phyloP scores from a whole-genome alignment of 345 rosid species.

The Aquilaria malaccensis region DNA sequence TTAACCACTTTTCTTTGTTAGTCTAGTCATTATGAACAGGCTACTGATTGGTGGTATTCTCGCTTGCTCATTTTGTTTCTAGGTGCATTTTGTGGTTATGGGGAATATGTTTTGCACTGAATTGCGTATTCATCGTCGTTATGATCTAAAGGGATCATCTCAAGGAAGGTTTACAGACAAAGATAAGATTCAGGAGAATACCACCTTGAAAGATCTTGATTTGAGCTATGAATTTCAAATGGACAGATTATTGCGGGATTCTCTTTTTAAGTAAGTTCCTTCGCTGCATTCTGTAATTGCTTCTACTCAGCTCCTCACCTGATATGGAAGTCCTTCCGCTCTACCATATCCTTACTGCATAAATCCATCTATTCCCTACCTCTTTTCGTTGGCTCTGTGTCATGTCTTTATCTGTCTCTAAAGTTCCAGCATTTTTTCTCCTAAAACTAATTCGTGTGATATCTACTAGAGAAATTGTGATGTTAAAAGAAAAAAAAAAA shows the following conservation, averaged over 20 bases:
- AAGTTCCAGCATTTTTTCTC: background rate
- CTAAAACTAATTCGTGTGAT: no score
- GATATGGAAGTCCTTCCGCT: no score
- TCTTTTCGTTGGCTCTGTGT: background rate
- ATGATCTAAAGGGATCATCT: conserved; percentile 91
- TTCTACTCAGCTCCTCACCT: no score
- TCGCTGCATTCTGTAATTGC: background rate
- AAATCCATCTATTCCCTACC: background rate
- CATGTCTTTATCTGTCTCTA: background rate
- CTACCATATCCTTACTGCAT: background rate
- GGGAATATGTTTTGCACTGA: conserved; percentile 99
- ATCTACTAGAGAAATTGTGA: no score
- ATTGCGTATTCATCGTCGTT: conserved; percentile 77
- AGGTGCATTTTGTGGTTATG: conserved; percentile 99
- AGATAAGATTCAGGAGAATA: conserved; percentile 53
- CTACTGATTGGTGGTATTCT: conserved; percentile 3
- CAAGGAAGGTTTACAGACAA: conserved; percentile 72
- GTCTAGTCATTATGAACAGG: conserved; percentile 9
- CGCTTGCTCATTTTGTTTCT: conserved; percentile 19
- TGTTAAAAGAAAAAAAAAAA: no score
- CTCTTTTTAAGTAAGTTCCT: conserved; percentile 67
- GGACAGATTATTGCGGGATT: conserved; percentile 75
- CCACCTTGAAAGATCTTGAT: conserved; percentile 89
- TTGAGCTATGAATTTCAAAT: conserved; percentile 70
- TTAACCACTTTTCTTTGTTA: conserved; percentile 1